phyloP scores from a whole-genome alignment of 116 monocot species.

The Papilionanthe hybrid region DNA sequence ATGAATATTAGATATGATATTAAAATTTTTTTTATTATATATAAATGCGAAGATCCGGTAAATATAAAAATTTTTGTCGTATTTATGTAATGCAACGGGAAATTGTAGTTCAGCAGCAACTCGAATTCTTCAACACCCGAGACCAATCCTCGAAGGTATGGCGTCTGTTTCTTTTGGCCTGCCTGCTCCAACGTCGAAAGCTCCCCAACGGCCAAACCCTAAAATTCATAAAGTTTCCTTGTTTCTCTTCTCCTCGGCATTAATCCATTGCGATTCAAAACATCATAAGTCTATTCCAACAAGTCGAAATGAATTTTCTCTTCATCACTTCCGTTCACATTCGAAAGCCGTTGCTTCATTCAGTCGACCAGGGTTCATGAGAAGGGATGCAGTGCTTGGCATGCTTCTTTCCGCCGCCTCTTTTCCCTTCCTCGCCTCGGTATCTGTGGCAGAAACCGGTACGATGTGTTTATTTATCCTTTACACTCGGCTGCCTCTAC shows the following conservation, averaged over 20 bases:
- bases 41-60: too few relatives aligned
- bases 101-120: too few relatives aligned
- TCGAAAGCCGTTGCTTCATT: background rate
- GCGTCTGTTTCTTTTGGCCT: background rate
- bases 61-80: too few relatives aligned
- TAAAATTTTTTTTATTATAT: too few relatives aligned
- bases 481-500: background rate
- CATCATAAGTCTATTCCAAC: background rate
- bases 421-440: constrained; percentile 20
- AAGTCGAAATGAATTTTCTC: background rate
- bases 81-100: too few relatives aligned
- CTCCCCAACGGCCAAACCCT: too few relatives aligned
- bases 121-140: too few relatives aligned
- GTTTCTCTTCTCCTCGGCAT: background rate
- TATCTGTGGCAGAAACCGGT: constrained; percentile 49
- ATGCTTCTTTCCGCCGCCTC: constrained; percentile 37
- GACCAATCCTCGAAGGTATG: too few relatives aligned
- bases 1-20: too few relatives aligned
- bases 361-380: constrained; percentile 12
- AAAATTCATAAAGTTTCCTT: background rate
- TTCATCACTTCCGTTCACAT: background rate
- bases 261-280: background rate
- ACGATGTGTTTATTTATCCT: background rate
- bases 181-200: background rate
- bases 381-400: constrained; percentile 47